phyloP scores from a whole-genome alignment of 345 rosid genomes.

The Ceriops zippeliana region DNA sequence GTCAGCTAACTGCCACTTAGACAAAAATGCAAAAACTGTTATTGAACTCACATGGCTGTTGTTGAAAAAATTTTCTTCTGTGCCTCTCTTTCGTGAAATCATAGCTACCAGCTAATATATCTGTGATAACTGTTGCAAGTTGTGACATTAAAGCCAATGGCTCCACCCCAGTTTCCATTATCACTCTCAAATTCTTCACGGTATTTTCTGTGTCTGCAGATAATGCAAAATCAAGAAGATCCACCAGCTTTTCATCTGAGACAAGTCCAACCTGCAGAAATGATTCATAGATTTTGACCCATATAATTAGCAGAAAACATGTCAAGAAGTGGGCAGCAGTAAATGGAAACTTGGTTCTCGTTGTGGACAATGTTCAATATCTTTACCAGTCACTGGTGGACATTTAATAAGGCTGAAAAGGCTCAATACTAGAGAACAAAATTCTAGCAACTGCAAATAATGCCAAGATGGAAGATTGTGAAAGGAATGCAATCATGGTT shows the following conservation, averaged over 20 bases:
- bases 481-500: not conserved
- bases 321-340: not conserved
- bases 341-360: not conserved
- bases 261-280: constrained; percentile 79
- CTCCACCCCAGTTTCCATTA: constrained; percentile 94
- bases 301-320: too few species aligned
- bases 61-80: constrained; percentile 73
- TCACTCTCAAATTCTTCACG: constrained; percentile 76
- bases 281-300: not conserved
- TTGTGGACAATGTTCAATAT: not conserved
- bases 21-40: constrained; percentile 3
- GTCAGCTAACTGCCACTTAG: not conserved
- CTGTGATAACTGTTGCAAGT: constrained; percentile 94
- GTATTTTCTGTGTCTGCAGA: constrained; percentile 98
- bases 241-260: constrained; percentile 92
- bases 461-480: not conserved
- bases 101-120: constrained; percentile 87
- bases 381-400: not conserved
- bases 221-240: constrained; percentile 97
- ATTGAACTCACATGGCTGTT: constrained; percentile 64
- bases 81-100: constrained; percentile 68
- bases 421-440: not conserved
- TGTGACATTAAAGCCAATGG: constrained; percentile 97
- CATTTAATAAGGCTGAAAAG: not conserved
- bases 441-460: not conserved